Percentiles rank a stretch among this genome's conserved stretches.
These are phyloP conservation scores for Chrysanthemum makinoi DNA, from an alignment of 129 eudicot species.

Conservation along the genomic window DNA sequence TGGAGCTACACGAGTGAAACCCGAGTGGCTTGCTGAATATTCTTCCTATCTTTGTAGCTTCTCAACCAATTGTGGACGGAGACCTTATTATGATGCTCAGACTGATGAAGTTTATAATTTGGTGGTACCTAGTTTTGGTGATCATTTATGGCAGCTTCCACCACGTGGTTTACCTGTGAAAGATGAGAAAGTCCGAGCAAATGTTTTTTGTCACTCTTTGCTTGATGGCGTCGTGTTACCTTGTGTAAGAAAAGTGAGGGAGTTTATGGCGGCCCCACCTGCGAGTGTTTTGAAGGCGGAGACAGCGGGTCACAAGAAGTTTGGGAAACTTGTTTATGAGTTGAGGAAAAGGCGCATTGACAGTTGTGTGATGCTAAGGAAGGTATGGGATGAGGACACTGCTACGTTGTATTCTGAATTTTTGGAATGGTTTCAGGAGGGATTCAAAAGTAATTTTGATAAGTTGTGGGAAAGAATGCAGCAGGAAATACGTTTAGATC, in stretches of 20 bases:
- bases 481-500: constrained; percentile 49
- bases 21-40: constrained; percentile 77
- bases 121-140: constrained; percentile 63
- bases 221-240: constrained; percentile 78
- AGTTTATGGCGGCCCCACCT: constrained; percentile 59
- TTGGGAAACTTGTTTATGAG: constrained; percentile 66
- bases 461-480: constrained; percentile 73
- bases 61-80: constrained; percentile 71
- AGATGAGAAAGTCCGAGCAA: constrained; percentile 50
- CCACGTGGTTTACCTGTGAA: constrained; percentile 48
- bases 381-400: constrained; percentile 63
- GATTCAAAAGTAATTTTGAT: constrained; percentile 46
- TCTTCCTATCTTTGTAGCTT: constrained; percentile 59
- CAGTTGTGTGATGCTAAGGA: constrained; percentile 51
- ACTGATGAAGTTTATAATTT: constrained; percentile 56
- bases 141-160: constrained; percentile 77
- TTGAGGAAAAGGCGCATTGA: constrained; percentile 47
- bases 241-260: constrained; percentile 47
- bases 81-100: constrained; percentile 68
- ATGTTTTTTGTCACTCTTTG: constrained; percentile 72
- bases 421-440: constrained; percentile 63
- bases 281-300: constrained; percentile 59
- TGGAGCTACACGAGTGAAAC: constrained; percentile 74
- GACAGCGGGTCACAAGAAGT: constrained; percentile 61
- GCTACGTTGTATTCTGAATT: constrained; percentile 50